phyloP scores from a whole-genome alignment of 1,284 basidiomycete genomes.

The Sanguinoderma infundibulare region DNA sequence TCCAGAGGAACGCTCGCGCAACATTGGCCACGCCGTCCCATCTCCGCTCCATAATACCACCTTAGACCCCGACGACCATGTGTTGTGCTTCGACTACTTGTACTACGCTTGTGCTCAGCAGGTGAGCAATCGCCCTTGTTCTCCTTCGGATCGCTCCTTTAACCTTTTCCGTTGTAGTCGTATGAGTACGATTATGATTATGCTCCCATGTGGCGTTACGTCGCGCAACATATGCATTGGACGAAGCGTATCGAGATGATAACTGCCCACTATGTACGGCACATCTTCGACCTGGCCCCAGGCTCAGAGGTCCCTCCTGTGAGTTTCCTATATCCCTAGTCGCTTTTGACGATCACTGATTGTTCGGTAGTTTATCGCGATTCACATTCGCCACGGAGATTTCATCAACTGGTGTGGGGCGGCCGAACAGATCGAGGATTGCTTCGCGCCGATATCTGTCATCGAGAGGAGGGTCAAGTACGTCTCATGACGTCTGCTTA shows the following conservation, averaged over 20 bases:
- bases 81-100: constrained; percentile 58
- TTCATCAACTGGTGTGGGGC: constrained; percentile 55
- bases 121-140: constrained; percentile 27
- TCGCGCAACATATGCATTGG: constrained; percentile 52
- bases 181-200: constrained; percentile 51
- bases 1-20: constrained; percentile 43
- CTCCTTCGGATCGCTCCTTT: neutral
- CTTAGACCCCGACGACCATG: constrained; percentile 53
- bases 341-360: constrained; percentile 4
- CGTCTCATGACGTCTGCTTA: constrained; percentile 1
- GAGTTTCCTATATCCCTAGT: constrained; percentile 20
- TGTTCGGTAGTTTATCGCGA: constrained; percentile 55
- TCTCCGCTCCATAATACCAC: constrained; percentile 38
- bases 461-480: constrained; percentile 58
- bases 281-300: constrained; percentile 42
- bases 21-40: constrained; percentile 39
- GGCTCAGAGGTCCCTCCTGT: constrained; percentile 47
- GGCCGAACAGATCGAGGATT: constrained; percentile 50
- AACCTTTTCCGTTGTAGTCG: constrained; percentile 29
- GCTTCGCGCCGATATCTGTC: constrained; percentile 62
- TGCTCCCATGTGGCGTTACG: constrained; percentile 54
- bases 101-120: constrained; percentile 49
- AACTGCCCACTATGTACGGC: constrained; percentile 44
- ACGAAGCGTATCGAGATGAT: constrained; percentile 41
- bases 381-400: constrained; percentile 69